These are phyloP conservation scores for Cystobasidium sp. DNA, from an alignment of 1,284 basidiomycete species.

Conservation along the genomic window DNA sequence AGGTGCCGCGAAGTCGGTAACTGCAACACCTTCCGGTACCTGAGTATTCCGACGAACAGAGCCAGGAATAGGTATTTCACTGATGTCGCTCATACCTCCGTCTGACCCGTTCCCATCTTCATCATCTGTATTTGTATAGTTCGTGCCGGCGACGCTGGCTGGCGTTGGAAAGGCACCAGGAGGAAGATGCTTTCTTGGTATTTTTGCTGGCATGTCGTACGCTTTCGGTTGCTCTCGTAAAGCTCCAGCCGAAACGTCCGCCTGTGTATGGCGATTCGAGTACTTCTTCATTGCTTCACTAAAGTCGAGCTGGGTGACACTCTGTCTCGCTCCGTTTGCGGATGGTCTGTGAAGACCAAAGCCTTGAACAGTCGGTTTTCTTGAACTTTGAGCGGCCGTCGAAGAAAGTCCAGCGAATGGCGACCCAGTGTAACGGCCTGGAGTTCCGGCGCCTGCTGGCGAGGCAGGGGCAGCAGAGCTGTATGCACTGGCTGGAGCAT, in stretches of 20 bases:
- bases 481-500: background rate
- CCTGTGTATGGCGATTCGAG: background rate
- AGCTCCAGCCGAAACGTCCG: background rate
- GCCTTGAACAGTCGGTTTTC: slow-evolving; percentile 20
- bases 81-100: slow-evolving; percentile 14
- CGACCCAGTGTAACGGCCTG: slow-evolving; percentile 5
- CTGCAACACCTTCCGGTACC: slow-evolving; percentile 1
- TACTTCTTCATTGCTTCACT: slow-evolving; percentile 24
- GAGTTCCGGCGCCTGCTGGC: slow-evolving; percentile 3
- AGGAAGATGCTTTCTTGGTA: slow-evolving; percentile 18
- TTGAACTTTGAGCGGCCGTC: background rate
- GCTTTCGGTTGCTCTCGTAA: slow-evolving; percentile 8
- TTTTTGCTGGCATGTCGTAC: slow-evolving; percentile 12
- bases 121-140: slow-evolving; percentile 14
- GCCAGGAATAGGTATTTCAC: slow-evolving; percentile 12
- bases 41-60: slow-evolving; percentile 1
- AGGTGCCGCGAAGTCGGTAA: slow-evolving; percentile 28
- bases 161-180: slow-evolving; percentile 42
- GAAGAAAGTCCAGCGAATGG: slow-evolving; percentile 9
- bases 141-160: slow-evolving; percentile 7
- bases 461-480: slow-evolving; percentile 6
- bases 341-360: slow-evolving; percentile 15
- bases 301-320: slow-evolving; percentile 13
- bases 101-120: slow-evolving; percentile 16
- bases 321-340: background rate